Percentiles rank a stretch among this genome's conserved stretches.
Evolutionary conservation across 2,329 filamentous ascomycete genomes (phyloP).

Genomic region (Salinomyces thailandicus): DNA sequence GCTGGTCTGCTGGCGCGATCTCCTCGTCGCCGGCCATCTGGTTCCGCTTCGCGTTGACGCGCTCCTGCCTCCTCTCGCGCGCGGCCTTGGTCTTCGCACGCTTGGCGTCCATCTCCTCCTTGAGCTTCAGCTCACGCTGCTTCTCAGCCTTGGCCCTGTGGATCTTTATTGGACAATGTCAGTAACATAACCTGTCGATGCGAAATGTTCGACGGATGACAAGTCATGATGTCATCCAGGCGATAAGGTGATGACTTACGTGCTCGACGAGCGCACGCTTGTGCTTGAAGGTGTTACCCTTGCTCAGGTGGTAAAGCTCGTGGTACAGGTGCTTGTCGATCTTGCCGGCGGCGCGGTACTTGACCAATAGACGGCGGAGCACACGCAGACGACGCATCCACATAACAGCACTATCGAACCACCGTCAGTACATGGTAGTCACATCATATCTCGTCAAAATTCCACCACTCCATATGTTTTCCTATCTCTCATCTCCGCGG

Average conservation of each 20-base stretch:
- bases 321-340: conserved; percentile 99
- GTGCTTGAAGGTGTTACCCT: conserved; percentile 99
- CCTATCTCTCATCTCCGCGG: conserved; percentile 3
- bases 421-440: conserved; percentile 19
- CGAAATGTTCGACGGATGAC: conserved; percentile 2
- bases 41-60: conserved; percentile 80
- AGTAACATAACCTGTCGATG: conserved; percentile 1
- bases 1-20: conserved; percentile 17
- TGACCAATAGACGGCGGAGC: conserved; percentile 96
- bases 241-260: conserved; percentile 62
- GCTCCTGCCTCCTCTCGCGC: conserved; percentile 94
- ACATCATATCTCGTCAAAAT: background rate
- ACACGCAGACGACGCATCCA: conserved; percentile 99
- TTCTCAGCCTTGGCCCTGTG: conserved; percentile 99
- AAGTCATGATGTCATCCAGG: conserved; percentile 26
- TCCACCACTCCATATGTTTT: conserved; percentile 1
- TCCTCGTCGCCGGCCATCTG: conserved; percentile 65
- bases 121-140: conserved; percentile 85
- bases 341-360: conserved; percentile 99
- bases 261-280: conserved; percentile 99
- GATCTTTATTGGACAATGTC: conserved; percentile 51
- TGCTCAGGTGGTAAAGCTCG: conserved; percentile 99
- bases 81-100: conserved; percentile 99
- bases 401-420: conserved; percentile 67
- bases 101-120: conserved; percentile 99